A percentile compares a stretch with the other conserved stretches of the same genome.
These are phyloP conservation scores for Fermentozyma sake DNA, from an alignment of 1,139 yeast genomes.

Conservation along the genomic window DNA sequence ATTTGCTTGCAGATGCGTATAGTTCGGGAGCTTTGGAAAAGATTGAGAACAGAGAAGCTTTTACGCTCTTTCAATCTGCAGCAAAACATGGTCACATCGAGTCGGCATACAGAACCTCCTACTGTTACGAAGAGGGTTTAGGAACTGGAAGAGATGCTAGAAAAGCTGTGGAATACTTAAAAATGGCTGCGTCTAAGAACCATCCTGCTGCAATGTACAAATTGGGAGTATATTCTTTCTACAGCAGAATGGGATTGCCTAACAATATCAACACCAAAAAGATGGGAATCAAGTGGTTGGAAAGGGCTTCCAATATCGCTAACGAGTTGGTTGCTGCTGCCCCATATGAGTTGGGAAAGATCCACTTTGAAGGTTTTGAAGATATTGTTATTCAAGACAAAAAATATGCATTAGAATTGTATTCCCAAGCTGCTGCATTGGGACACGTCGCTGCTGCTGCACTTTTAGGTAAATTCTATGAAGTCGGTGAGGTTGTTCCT, in stretches of 20 bases:
- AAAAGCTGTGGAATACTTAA: conserved; percentile 76
- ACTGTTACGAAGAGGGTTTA: conserved; percentile 89
- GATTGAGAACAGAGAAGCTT: conserved; percentile 76
- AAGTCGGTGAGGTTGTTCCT: conserved; percentile 74
- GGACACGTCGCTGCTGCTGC: conserved; percentile 82
- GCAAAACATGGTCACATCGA: conserved; percentile 93
- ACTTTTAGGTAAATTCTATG: conserved; percentile 78
- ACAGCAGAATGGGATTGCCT: conserved; percentile 78
- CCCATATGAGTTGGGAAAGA: conserved; percentile 86
- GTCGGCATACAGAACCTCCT: conserved; percentile 85
- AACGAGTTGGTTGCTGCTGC: conserved; percentile 86
- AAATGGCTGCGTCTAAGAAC: conserved; percentile 84
- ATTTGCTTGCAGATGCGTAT: conserved; percentile 81
- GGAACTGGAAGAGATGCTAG: conserved; percentile 90
- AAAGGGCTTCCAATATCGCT: conserved; percentile 81
- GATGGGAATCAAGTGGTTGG: conserved; percentile 89
- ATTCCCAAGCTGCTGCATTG: conserved; percentile 84
- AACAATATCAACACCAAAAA: conserved; percentile 67
- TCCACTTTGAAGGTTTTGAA: conserved; percentile 76
- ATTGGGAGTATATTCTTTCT: conserved; percentile 80
- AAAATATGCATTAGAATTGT: conserved; percentile 80
- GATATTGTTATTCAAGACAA: conserved; percentile 84
- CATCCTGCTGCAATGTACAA: conserved; percentile 97
- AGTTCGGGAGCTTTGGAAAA: conserved; percentile 84
- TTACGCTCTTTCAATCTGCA: conserved; percentile 74